These are phyloP conservation scores for Sindora glabra DNA, from an alignment of 306 rosid species.

Conservation along the genomic window DNA sequence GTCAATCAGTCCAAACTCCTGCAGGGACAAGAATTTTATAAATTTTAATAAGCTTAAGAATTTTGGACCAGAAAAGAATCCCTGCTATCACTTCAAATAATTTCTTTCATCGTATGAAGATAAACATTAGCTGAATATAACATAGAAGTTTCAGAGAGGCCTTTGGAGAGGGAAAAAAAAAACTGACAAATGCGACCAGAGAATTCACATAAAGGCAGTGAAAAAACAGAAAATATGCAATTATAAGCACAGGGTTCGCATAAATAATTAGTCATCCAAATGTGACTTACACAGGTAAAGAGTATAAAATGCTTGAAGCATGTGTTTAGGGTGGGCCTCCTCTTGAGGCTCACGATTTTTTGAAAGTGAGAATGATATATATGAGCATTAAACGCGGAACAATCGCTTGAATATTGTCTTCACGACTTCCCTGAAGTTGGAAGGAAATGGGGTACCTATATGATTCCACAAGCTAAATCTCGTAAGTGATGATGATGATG, in stretches of 20 bases:
- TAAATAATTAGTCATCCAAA: background rate
- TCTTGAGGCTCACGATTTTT: conserved; percentile 97
- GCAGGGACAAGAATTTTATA: conserved; percentile 15
- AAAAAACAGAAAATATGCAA: background rate
- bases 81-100: background rate
- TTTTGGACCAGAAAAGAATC: background rate
- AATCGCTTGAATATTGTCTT: conserved; percentile 92
- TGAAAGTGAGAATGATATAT: conserved; percentile 97
- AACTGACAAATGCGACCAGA: background rate
- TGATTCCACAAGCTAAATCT: background rate
- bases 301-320: conserved; percentile 99
- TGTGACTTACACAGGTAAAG: conserved; percentile 79
- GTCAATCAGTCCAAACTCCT: conserved; percentile 97
- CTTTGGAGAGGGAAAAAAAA: background rate
- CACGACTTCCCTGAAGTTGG: conserved; percentile 92
- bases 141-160: background rate
- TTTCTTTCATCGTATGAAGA: conserved; percentile 9
- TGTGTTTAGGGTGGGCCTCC: conserved; percentile 95
- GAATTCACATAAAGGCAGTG: background rate
- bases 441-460: conserved; percentile 89
- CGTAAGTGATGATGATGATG: conserved; percentile 1
- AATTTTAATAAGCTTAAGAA: background rate
- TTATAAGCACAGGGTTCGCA: too few species aligned
- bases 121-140: background rate
- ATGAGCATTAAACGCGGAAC: conserved; percentile 98